A percentile compares a stretch with the other conserved stretches of the same genome.
Conservation (phyloP, 805 yeast genomes). For the Lachancea lanzarotensis region DNA sequence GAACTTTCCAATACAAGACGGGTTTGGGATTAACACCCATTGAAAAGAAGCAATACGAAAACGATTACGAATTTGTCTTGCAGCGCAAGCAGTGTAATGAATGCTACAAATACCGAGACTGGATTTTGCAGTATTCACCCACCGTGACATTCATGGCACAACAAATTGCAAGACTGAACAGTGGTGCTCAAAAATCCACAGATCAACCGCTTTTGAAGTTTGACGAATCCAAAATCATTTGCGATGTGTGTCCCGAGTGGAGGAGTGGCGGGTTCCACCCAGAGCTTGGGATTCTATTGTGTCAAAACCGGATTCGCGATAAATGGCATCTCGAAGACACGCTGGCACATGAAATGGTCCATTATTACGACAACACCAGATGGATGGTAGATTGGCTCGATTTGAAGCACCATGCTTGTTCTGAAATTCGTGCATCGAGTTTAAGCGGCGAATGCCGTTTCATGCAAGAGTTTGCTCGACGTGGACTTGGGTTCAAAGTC, state of each 20-base stretch:
- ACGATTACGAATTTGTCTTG: conserved; percentile 41
- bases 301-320: conserved; percentile 72
- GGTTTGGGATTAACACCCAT: conserved; percentile 55
- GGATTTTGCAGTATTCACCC: conserved; percentile 78
- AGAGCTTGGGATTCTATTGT: conserved; percentile 73
- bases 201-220: conserved; percentile 16
- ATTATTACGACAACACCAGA: conserved; percentile 84
- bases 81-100: conserved; percentile 50
- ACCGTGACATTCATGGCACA: conserved; percentile 81
- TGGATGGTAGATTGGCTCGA: conserved; percentile 83
- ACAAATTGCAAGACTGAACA: conserved; percentile 58
- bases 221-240: conserved; percentile 41
- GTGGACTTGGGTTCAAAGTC: conserved; percentile 40
- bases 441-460: conserved; percentile 93
- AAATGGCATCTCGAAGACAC: conserved; percentile 87
- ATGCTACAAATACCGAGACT: conserved; percentile 72
- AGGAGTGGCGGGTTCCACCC: conserved; percentile 94
- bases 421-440: conserved; percentile 90
- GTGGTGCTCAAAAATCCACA: background rate
- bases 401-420: conserved; percentile 90
- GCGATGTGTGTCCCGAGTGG: conserved; percentile 78
- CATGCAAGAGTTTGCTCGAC: conserved; percentile 64
- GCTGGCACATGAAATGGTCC: conserved; percentile 85
- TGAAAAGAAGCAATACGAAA: conserved; percentile 51
- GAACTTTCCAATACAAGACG: conserved; percentile 62